Conservation (phyloP, 2,329 filamentous ascomycete species). For the Beauveria sp. region DNA sequence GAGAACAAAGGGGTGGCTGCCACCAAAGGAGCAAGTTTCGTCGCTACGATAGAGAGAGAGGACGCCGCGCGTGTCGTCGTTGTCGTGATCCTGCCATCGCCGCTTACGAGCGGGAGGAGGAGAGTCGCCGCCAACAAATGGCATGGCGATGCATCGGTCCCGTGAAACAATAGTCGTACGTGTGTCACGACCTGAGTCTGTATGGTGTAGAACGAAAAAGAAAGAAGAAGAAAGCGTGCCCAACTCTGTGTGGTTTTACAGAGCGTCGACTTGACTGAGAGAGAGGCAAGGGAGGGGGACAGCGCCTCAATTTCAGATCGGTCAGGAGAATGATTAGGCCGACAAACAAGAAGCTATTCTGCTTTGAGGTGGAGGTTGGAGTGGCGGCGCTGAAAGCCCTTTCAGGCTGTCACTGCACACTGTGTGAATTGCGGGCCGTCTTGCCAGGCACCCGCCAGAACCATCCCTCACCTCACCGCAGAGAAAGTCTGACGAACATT, state of each 20-base stretch:
- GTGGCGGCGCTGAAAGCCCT: not conserved
- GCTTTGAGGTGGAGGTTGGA: not conserved
- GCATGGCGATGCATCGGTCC: constrained; percentile 6
- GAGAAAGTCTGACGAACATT: too few species aligned
- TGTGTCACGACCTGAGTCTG: not conserved
- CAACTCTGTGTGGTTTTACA: too few species aligned
- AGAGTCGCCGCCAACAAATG: constrained; percentile 9
- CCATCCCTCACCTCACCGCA: not conserved
- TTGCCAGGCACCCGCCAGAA: not conserved
- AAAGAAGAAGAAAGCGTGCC: not conserved
- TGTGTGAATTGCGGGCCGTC: not conserved
- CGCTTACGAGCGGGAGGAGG: constrained; percentile 11
- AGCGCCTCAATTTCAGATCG: not conserved
- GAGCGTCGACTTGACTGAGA: not conserved
- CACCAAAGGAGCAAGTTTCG: not conserved
- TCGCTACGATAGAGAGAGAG: not conserved
- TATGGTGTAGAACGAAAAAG: not conserved
- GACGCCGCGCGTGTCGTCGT: not conserved
- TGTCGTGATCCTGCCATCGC: constrained; percentile 4
- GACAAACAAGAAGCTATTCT: not conserved
- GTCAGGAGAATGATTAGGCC: constrained; percentile 6
- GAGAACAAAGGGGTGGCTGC: not conserved
- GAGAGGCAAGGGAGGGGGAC: not conserved
- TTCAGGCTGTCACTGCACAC: not conserved
- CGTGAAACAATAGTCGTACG: not conserved